phyloP scores from a whole-genome alignment of 2,329 filamentous ascomycete species.

The Penicillium freii region DNA sequence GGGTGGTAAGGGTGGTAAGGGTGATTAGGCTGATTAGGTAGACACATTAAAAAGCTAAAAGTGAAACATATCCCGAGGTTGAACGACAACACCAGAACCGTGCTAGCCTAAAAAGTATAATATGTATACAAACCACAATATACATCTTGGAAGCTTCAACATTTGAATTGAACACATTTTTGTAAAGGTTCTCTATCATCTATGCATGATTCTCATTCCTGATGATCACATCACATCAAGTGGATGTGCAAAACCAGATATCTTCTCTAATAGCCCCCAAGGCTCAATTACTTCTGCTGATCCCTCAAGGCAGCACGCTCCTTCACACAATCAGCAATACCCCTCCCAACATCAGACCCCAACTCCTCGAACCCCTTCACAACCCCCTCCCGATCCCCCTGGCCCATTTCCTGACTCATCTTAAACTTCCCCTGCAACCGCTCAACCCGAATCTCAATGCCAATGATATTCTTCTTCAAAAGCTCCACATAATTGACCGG shows the following conservation, averaged over 20 bases:
- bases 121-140: too few species aligned
- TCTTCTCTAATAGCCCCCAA: too few species aligned
- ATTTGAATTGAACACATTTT: not conserved
- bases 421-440: conserved; percentile 60
- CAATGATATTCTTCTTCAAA: conserved; percentile 59
- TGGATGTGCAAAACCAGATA: not conserved
- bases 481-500: conserved; percentile 58
- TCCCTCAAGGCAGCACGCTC: conserved; percentile 9
- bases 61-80: too few species aligned
- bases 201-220: not conserved
- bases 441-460: conserved; percentile 59
- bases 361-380: conserved; percentile 44
- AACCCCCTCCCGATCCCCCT: conserved; percentile 43
- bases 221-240: not conserved
- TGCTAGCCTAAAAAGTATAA: not conserved
- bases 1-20: too few species aligned
- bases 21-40: too few species aligned
- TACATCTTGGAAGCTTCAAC: not conserved
- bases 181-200: not conserved
- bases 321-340: conserved; percentile 25
- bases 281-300: not conserved
- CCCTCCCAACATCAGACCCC: conserved; percentile 39
- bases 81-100: not conserved
- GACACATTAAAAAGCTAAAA: too few species aligned
- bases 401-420: conserved; percentile 62